phyloP scores from a whole-genome alignment of 352 stramenopile species.

The Phytophthora capsici region DNA sequence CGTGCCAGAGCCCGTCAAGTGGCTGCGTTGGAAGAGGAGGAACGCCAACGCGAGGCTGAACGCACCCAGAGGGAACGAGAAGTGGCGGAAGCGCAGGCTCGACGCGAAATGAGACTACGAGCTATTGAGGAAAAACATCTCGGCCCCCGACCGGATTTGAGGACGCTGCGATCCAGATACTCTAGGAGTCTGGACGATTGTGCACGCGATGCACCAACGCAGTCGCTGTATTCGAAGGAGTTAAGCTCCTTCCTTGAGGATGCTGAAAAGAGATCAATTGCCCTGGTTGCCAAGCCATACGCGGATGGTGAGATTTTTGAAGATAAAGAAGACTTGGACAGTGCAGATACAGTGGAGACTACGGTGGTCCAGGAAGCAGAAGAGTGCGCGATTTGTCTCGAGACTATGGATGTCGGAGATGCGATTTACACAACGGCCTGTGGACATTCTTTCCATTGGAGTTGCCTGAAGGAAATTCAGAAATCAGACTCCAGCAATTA shows the following conservation, averaged over 20 bases:
- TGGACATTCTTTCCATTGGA: slow-evolving; percentile 88
- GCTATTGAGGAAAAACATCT: slow-evolving; percentile 68
- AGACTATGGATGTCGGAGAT: slow-evolving; percentile 80
- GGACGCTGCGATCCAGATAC: slow-evolving; percentile 43
- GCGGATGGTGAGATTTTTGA: slow-evolving; percentile 24
- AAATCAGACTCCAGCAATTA: slow-evolving; percentile 81
- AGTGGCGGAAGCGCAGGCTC: slow-evolving; percentile 47
- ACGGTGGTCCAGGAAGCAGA: slow-evolving; percentile 72
- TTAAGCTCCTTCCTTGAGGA: slow-evolving; percentile 62
- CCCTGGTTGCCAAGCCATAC: slow-evolving; percentile 47
- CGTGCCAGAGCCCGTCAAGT: slow-evolving; percentile 74
- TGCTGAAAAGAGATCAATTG: slow-evolving; percentile 60
- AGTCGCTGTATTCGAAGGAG: slow-evolving; percentile 51
- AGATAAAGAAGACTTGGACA: slow-evolving; percentile 32
- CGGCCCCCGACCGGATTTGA: slow-evolving; percentile 53
- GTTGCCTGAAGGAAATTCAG: slow-evolving; percentile 86
- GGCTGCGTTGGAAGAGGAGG: slow-evolving; percentile 68
- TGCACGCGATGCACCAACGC: slow-evolving; percentile 23
- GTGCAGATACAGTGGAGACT: slow-evolving; percentile 30
- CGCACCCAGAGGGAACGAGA: slow-evolving; percentile 60
- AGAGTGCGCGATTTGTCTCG: slow-evolving; percentile 87
- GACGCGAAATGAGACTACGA: slow-evolving; percentile 51
- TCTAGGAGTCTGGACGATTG: slow-evolving; percentile 66
- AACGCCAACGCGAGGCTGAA: slow-evolving; percentile 63
- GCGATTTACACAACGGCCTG: slow-evolving; percentile 87